Evolutionary conservation across 2,329 filamentous ascomycete genomes (phyloP).

Genomic region (Sclerotiophoma versabilis): DNA sequence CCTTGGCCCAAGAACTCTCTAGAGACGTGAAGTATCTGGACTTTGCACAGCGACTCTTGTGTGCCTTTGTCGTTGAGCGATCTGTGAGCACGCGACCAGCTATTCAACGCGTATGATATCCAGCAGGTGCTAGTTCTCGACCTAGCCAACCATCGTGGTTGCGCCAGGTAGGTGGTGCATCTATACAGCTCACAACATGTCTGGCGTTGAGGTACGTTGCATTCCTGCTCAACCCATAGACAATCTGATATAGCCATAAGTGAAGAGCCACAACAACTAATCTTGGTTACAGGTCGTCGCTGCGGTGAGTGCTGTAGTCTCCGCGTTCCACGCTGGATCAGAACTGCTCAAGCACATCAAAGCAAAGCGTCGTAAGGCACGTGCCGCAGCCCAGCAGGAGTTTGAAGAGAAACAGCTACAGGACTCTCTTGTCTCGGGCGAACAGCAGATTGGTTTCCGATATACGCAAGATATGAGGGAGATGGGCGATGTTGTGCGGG

Average conservation of each 20-base stretch:
- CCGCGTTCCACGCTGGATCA: constrained; percentile 52
- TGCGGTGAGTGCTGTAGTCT: constrained; percentile 53
- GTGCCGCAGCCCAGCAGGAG: constrained; percentile 32
- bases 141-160: not conserved
- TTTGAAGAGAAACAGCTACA: constrained; percentile 50
- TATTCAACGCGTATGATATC: not conserved
- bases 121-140: not conserved
- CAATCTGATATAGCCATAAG: no score
- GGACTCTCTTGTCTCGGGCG: constrained; percentile 48
- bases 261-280: no score
- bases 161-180: not conserved
- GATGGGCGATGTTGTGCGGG: constrained; percentile 45
- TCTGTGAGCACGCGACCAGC: not conserved
- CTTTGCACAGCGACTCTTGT: not conserved
- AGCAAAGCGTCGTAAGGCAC: constrained; percentile 43
- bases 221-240: not conserved
- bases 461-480: constrained; percentile 46
- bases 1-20: not conserved
- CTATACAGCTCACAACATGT: constrained; percentile 24
- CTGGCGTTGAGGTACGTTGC: constrained; percentile 37
- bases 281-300: constrained; percentile 45
- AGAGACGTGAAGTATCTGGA: not conserved
- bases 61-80: not conserved
- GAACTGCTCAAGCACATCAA: constrained; percentile 48
- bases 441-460: constrained; percentile 42